Evolutionary conservation across 495 filamentous ascomycete genomes (phyloP).

Genomic region (Aspergillus egyptiacus): DNA sequence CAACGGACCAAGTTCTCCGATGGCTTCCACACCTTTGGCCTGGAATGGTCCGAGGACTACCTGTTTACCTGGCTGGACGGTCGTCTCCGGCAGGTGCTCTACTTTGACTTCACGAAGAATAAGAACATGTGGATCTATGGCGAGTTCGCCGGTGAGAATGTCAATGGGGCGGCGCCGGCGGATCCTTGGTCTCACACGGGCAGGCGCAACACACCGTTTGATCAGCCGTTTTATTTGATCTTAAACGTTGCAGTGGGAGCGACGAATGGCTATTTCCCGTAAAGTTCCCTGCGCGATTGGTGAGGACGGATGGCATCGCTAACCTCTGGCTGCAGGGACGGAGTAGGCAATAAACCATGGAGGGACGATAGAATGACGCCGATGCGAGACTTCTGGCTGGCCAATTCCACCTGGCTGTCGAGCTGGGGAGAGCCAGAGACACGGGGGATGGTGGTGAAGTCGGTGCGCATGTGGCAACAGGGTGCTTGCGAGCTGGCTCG

Average conservation of each 20-base stretch:
- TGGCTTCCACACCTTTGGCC: conserved; percentile 1
- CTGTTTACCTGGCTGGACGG: conserved; percentile 4
- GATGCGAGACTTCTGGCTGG: conserved; percentile 4
- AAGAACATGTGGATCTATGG: conserved; percentile 3
- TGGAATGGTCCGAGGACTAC: conserved; percentile 4
- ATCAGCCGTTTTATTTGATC: conserved; percentile 3
- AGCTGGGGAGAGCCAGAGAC: not conserved
- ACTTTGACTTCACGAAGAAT: not conserved
- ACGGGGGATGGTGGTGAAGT: conserved; percentile 2
- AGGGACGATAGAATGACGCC: not conserved
- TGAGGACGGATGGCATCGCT: not conserved
- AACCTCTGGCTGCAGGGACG: not conserved
- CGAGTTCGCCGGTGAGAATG: not conserved
- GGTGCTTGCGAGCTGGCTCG: not conserved
- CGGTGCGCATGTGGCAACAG: conserved; percentile 3
- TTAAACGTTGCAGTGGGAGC: not conserved
- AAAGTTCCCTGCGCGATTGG: not conserved
- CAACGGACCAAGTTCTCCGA: conserved; percentile 5
- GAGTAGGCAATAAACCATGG: not conserved
- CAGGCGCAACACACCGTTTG: not conserved
- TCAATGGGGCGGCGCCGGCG: not conserved
- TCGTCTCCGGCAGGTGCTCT: conserved; percentile 3
- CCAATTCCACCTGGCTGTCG: not conserved
- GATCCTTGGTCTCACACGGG: not conserved
- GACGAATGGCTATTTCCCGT: conserved; percentile 6